Conservation (phyloP, 495 filamentous ascomycete genomes). For the Podospora anserina region DNA sequence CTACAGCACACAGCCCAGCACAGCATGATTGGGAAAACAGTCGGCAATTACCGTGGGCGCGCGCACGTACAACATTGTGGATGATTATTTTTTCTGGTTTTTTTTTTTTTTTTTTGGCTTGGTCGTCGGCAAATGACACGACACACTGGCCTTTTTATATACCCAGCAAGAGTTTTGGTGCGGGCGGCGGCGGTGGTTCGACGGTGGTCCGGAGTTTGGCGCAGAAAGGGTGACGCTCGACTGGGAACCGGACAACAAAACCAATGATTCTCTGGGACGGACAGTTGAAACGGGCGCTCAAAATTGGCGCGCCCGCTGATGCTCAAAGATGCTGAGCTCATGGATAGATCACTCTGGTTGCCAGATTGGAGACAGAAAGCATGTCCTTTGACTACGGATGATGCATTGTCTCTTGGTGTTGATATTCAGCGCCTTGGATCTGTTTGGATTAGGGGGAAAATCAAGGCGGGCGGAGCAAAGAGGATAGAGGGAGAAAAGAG, state of each 20-base stretch:
- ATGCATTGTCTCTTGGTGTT: neutral
- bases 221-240: neutral
- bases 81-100: neutral
- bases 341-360: neutral
- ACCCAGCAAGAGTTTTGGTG: constrained; percentile 21
- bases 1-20: neutral
- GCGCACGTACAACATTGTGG: neutral
- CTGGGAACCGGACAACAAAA: neutral
- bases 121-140: neutral
- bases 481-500: neutral
- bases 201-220: neutral
- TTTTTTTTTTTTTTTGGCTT: constrained; percentile 3
- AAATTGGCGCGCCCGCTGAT: neutral
- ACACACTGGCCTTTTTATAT: constrained; percentile 25
- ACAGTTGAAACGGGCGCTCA: neutral
- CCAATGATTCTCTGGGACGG: neutral
- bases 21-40: neutral
- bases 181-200: neutral
- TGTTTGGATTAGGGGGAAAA: neutral
- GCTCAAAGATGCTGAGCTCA: neutral
- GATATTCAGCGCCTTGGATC: neutral
- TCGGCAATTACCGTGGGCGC: constrained; percentile 27
- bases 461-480: neutral
- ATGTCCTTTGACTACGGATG: neutral
- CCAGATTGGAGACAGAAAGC: neutral